Base-by-base conservation (phyloP, 441 rosid genomes). In the Adansonia rubrostipa region DNA sequence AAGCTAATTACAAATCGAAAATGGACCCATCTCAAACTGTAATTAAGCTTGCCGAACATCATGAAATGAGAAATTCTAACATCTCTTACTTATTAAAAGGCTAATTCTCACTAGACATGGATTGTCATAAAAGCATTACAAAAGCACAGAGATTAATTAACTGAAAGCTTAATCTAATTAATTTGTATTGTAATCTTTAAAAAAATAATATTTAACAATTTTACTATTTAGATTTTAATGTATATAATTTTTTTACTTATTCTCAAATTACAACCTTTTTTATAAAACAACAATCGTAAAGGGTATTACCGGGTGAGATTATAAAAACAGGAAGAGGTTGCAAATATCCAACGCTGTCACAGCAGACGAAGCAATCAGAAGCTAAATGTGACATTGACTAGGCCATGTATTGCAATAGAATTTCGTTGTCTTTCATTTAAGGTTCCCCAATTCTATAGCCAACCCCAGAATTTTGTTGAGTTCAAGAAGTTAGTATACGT, bases 401-500 rank as follows among this genome's bases (percentile, higher is more conserved):
- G 13, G 51, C 54, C 9, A 50, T n/a, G 9, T 58, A 54, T 58
- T 40, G 61, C 70, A 76, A 50, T 69, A 66, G 67, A 63, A 68
- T 15, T 63, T 63, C 68, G 63, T 80, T 85, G 33, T 79, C 81
- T 86, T 80, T 60, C 85, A 78, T 86, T 51, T 14, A 83, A 80
- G 91, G 80, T 79, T 86, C 79, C 83, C 73, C 73, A 80, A 47
- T 9, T 36, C 66, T 73, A 13, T n/a, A 17, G 54, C 58, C 63
- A 36, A 8, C 14, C 42, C 47, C 13, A 33, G n/a, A 71, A 33
- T 33, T n/a, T 62, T 28, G 28, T 24, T 24, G 9, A 58, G 9
- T 10, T 20, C 45, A 20, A 42, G 66, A 65, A 56, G 79, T 42
- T 24, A 54, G 24, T 54, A 40, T 57, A 77, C 65, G 66, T 56